Conservation (phyloP, 176 grass and related monocot species). For the Carex parvula region DNA sequence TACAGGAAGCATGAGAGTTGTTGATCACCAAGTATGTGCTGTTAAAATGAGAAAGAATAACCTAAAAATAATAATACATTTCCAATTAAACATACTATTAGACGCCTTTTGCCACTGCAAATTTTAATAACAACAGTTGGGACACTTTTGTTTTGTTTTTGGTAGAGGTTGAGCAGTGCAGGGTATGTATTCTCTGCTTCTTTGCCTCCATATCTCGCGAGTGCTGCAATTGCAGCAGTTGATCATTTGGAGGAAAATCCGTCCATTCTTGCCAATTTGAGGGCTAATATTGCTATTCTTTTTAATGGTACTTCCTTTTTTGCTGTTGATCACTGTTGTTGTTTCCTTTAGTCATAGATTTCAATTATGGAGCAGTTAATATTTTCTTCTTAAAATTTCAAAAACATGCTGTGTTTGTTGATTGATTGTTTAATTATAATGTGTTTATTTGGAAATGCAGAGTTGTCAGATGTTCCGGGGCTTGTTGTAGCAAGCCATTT, state of each 20-base stretch:
- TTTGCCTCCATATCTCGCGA: constrained; percentile 90
- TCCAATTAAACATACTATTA: no score
- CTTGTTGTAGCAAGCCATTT: constrained; percentile 61
- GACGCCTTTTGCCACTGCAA: no score
- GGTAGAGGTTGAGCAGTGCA: constrained; percentile 82
- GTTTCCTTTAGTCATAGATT: no score
- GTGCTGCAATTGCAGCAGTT: constrained; percentile 71
- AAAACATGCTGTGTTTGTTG: no score
- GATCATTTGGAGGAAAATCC: constrained; percentile 78
- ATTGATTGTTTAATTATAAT: no score
- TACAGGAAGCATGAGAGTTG: constrained; percentile 86
- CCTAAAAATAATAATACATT: no score
- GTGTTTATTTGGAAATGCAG: constrained; percentile 36
- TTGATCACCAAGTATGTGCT: constrained; percentile 78
- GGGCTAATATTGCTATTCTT: constrained; percentile 54
- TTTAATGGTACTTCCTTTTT: constrained; percentile 43
- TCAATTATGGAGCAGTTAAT: no score
- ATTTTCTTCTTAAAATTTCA: no score
- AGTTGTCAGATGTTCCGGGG: constrained; percentile 50
- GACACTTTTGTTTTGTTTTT: constrained; percentile 34
- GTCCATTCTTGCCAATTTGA: constrained; percentile 56
- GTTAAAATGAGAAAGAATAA: no score
- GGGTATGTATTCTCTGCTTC: constrained; percentile 96
- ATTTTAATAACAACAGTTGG: no score
- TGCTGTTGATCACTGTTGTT: no score